phyloP scores from a whole-genome alignment of 2,329 filamentous ascomycete genomes.

The Colletotrichum sojae region DNA sequence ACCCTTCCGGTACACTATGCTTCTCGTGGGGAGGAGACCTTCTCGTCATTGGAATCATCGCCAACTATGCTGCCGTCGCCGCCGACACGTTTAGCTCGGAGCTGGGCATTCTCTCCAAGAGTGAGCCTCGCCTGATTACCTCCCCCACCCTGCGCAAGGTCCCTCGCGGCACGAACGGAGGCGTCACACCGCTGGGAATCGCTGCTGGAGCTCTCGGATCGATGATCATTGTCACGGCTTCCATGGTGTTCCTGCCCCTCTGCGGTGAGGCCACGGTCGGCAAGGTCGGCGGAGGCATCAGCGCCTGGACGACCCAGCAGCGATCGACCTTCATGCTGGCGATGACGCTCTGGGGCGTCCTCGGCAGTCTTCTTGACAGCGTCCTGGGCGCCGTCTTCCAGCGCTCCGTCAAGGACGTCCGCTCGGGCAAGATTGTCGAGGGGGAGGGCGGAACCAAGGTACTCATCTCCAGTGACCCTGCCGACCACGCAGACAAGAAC shows the following conservation, averaged over 20 bases:
- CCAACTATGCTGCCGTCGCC: slow-evolving; percentile 91
- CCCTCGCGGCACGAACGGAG: slow-evolving; percentile 93
- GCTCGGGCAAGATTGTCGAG: slow-evolving; percentile 90
- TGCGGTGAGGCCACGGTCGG: slow-evolving; percentile 64
- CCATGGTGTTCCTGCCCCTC: slow-evolving; percentile 78
- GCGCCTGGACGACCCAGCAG: slow-evolving; percentile 64
- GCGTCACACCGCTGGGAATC: slow-evolving; percentile 83
- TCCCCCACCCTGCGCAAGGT: slow-evolving; percentile 82
- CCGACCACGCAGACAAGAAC: slow-evolving; percentile 44
- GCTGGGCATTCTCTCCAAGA: slow-evolving; percentile 87
- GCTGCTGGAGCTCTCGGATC: slow-evolving; percentile 81
- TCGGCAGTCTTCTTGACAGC: slow-evolving; percentile 90
- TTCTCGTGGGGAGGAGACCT: slow-evolving; percentile 74
- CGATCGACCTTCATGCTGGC: slow-evolving; percentile 65
- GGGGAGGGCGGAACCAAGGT: slow-evolving; percentile 80
- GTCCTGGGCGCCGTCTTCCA: slow-evolving; percentile 88
- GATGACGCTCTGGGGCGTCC: slow-evolving; percentile 79
- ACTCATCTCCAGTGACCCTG: slow-evolving; percentile 58
- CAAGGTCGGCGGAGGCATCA: slow-evolving; percentile 57
- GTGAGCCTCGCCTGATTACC: slow-evolving; percentile 86
- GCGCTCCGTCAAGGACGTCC: slow-evolving; percentile 86
- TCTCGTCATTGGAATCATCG: slow-evolving; percentile 75
- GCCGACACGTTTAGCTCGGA: slow-evolving; percentile 97
- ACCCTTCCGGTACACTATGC: slow-evolving; percentile 63
- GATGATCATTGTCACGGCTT: slow-evolving; percentile 75